These are phyloP conservation scores for Stereum hirsutum DNA, from an alignment of 1,284 basidiomycete genomes.

Conservation along the genomic window DNA sequence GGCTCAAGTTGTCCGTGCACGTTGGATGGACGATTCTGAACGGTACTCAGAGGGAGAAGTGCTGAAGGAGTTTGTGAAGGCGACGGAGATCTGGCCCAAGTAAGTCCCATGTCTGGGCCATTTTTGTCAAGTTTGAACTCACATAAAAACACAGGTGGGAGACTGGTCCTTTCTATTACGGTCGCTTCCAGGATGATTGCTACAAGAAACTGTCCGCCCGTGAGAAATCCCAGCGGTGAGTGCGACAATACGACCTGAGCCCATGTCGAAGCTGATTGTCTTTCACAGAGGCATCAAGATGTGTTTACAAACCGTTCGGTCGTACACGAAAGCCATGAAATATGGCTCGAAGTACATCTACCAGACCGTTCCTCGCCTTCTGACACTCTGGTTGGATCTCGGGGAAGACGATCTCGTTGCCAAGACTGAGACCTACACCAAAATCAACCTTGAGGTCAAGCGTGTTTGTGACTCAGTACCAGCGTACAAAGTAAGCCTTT, in stretches of 20 bases:
- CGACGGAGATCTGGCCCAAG: slow-evolving; percentile 48
- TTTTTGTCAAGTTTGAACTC: slow-evolving; percentile 6
- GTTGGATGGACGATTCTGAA: slow-evolving; percentile 91
- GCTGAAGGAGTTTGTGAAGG: slow-evolving; percentile 48
- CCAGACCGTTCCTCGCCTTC: slow-evolving; percentile 88
- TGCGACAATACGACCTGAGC: slow-evolving; percentile 21
- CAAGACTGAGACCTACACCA: slow-evolving; percentile 34
- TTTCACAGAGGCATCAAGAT: slow-evolving; percentile 42
- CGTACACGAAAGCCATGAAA: slow-evolving; percentile 70
- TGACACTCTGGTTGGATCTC: slow-evolving; percentile 94
- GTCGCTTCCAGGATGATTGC: slow-evolving; percentile 80
- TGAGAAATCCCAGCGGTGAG: slow-evolving; percentile 41
- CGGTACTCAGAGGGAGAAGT: slow-evolving; percentile 70
- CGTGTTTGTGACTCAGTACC: slow-evolving; percentile 54
- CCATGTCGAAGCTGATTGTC: slow-evolving; percentile 2
- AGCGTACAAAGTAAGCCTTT: slow-evolving; percentile 58
- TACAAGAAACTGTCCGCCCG: slow-evolving; percentile 46
- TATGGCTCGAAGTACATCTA: slow-evolving; percentile 95
- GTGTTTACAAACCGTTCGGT: slow-evolving; percentile 55
- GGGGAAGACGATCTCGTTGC: slow-evolving; percentile 51
- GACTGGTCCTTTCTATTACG: slow-evolving; percentile 78
- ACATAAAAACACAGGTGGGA: slow-evolving; percentile 55
- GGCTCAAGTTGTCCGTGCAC: slow-evolving; percentile 83
- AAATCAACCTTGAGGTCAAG: slow-evolving; percentile 47
- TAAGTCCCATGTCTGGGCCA: slow-evolving; percentile 22